Evolutionary conservation across 164 flowering plant species (phyloP).

Genomic region (Saururus chinensis): DNA sequence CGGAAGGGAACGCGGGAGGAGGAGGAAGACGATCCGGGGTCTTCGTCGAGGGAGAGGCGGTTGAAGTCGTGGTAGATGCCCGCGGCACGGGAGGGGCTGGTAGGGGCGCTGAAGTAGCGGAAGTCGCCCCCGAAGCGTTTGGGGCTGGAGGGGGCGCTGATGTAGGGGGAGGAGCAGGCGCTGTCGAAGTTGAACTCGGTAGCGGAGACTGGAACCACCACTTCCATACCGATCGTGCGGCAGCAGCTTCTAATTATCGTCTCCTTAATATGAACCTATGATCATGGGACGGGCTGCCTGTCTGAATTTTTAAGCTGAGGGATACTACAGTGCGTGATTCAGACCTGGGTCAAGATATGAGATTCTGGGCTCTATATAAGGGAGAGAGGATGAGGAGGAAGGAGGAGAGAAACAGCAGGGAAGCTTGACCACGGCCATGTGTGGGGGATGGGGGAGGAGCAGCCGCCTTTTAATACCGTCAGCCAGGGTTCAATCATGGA

Average conservation of each 20-base stretch:
- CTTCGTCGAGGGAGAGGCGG: background rate
- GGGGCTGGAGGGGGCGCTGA: constrained; percentile 28
- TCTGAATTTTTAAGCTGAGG: background rate
- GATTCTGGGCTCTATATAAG: constrained; percentile 1
- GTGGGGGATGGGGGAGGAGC: background rate
- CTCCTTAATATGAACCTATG: no score
- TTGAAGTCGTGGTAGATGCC: constrained; percentile 17
- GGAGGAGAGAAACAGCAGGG: background rate
- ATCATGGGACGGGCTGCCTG: background rate
- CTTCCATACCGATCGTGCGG: constrained; percentile 24
- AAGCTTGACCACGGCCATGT: constrained; percentile 1
- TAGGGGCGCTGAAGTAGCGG: constrained; percentile 31
- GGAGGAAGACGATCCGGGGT: no score
- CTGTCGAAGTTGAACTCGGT: constrained; percentile 20
- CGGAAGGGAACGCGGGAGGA: constrained; percentile 22
- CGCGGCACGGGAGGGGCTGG: constrained; percentile 23
- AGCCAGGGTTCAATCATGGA: no score
- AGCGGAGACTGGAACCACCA: constrained; percentile 10
- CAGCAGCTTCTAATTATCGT: no score
- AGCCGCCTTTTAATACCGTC: constrained; percentile 1
- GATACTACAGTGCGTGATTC: no score
- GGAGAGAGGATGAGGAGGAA: constrained; percentile 1
- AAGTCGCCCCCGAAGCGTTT: constrained; percentile 14
- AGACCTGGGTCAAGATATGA: background rate
- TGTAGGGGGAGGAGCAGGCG: constrained; percentile 20